Evolutionary conservation across 257 asterid species (phyloP).

Genomic region (Petunia secreta): DNA sequence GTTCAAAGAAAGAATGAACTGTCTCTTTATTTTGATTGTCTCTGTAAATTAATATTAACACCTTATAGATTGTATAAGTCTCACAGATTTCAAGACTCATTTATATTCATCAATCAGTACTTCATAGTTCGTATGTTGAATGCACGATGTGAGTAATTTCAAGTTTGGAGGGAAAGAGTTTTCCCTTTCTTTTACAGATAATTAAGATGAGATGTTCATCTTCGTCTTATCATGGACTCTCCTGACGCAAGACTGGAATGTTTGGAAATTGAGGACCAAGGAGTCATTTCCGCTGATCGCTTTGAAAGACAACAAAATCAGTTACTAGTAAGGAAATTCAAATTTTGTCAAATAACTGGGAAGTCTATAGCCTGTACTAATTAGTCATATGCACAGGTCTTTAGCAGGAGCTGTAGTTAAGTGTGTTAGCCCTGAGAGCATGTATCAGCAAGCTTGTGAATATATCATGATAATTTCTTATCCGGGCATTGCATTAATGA

Average conservation of each 20-base stretch:
- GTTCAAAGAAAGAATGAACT: neutral
- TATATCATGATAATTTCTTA: conserved; percentile 11
- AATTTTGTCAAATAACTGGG: conserved; percentile 10
- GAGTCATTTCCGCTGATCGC: neutral
- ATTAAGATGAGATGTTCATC: neutral
- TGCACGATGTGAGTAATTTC: neutral
- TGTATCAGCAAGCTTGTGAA: conserved; percentile 7
- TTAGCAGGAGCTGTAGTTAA: neutral
- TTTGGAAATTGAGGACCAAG: conserved; percentile 5
- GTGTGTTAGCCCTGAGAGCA: conserved; percentile 15
- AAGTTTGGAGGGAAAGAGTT: neutral
- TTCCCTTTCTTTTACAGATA: neutral
- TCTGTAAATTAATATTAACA: neutral
- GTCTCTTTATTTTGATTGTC: neutral
- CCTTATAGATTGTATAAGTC: neutral
- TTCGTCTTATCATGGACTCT: conserved; percentile 9
- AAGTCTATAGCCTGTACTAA: neutral
- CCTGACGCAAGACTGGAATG: neutral
- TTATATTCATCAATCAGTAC: conserved; percentile 6
- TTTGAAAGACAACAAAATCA: conserved; percentile 1
- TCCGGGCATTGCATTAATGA: neutral
- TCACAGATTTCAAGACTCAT: neutral
- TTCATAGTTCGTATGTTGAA: neutral
- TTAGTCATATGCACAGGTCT: neutral
- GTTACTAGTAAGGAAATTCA: neutral